Base-by-base conservation (phyloP, 768 basidiomycete species). In the Boletus subcaerulescens region DNA sequence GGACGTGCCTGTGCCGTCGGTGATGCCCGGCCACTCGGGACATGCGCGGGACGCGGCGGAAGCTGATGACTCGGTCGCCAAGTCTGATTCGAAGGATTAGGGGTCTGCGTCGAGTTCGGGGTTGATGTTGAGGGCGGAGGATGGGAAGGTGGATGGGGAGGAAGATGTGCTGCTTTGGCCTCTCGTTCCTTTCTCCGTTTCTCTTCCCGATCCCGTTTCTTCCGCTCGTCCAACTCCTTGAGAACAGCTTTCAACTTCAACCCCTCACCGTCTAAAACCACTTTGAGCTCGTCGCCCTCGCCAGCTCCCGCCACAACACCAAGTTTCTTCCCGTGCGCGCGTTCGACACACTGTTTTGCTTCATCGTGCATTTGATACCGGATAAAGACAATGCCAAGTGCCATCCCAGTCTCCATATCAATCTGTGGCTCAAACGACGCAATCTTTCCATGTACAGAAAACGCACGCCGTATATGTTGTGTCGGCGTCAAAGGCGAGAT, bases 181-280 rank as follows among this genome's bases (percentile, higher is more conserved):
- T 64, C 66, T 59, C 68, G 66, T 48, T 73, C 72, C 56, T 73
- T 73, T 69, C 73, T 77, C 60, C 78, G 74, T 65, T 79, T 81
- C 67, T 71, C 75, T 58, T 78, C 77, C 69, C 74, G 60, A 48
- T 75, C 79, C 65, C 75, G 73, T 64, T 69, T 77, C 77, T 71
- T 70, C 31, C 72, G 69, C 32, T 75, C 75, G 17, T 88, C 83
- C 59, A 86, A 64, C 70, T 86, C 87, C 61, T 80, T 82, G 67
- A 88, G 70, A 20, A 89, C 83, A 9, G 84, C 84, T 53, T 80
- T 81, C 58, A 87, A 67, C 59, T 80, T 78, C 56, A 74, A 67
- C 5, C 87, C 86, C 56, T 93, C 87, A 0, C 83, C 84, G 68
- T 98, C 96, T 48, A 93, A 77, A 13, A 90, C 87, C 7, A 89